phyloP scores from a whole-genome alignment of 2,329 filamentous ascomycete genomes.

The Neurospora crassa region DNA sequence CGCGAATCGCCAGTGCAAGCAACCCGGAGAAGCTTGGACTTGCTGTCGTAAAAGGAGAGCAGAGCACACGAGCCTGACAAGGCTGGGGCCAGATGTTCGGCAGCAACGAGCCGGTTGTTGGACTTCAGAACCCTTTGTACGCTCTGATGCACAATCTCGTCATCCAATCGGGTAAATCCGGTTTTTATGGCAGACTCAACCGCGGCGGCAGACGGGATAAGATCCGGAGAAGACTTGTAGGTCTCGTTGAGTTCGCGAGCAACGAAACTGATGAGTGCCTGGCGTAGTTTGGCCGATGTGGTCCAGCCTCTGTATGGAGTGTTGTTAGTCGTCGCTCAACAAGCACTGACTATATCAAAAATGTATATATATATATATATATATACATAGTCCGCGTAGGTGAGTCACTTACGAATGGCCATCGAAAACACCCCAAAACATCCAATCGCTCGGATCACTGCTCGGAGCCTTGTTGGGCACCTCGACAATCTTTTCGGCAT shows the following conservation, averaged over 20 bases:
- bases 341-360: constrained; percentile 5
- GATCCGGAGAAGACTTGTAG: constrained; percentile 61
- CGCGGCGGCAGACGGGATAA: constrained; percentile 64
- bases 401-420: constrained; percentile 69
- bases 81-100: constrained; percentile 84
- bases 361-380: background rate
- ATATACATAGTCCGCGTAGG: background rate
- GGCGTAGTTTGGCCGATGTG: constrained; percentile 88
- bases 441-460: constrained; percentile 72
- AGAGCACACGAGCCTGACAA: constrained; percentile 95
- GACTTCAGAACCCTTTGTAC: constrained; percentile 85
- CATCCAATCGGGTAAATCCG: constrained; percentile 77
- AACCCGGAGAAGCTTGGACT: constrained; percentile 78
- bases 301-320: constrained; percentile 70
- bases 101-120: constrained; percentile 81
- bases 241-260: constrained; percentile 87
- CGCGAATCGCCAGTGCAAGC: constrained; percentile 96
- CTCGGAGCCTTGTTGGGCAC: constrained; percentile 53
- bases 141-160: constrained; percentile 91
- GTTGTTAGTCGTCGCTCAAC: constrained; percentile 13
- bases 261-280: constrained; percentile 85
- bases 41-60: constrained; percentile 90
- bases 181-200: constrained; percentile 88
- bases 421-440: constrained; percentile 99
- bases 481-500: constrained; percentile 96